A percentile compares a stretch with the other conserved stretches of the same genome.
Evolutionary conservation across 768 basidiomycete genomes (phyloP).

Genomic region (Kwoniella heveanensis): DNA sequence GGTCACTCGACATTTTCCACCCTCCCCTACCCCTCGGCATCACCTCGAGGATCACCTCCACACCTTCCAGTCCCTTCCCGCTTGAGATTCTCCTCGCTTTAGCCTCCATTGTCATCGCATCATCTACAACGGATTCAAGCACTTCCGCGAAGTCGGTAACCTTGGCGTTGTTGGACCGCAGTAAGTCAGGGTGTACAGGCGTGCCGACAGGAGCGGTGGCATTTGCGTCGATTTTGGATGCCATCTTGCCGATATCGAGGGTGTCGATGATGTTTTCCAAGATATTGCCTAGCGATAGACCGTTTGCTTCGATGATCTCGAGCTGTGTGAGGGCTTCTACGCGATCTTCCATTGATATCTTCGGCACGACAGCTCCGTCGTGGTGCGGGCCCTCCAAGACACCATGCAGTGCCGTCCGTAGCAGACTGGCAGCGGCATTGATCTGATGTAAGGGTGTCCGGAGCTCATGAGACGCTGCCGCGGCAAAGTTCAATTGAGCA

Average conservation of each 20-base stretch:
- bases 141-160: slow-evolving; percentile 24
- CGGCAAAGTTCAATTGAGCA: slow-evolving; percentile 50
- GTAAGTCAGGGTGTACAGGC: neutral
- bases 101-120: slow-evolving; percentile 37
- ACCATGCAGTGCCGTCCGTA: slow-evolving; percentile 30
- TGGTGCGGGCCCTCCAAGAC: slow-evolving; percentile 4
- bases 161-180: neutral
- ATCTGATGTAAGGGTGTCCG: slow-evolving; percentile 55
- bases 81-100: slow-evolving; percentile 37
- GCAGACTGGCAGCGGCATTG: slow-evolving; percentile 42
- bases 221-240: neutral
- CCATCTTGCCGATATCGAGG: slow-evolving; percentile 46
- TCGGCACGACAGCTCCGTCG: neutral
- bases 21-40: slow-evolving; percentile 46
- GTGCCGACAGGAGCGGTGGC: neutral
- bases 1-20: slow-evolving; percentile 43
- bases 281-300: slow-evolving; percentile 38
- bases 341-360: slow-evolving; percentile 26
- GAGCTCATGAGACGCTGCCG: slow-evolving; percentile 50
- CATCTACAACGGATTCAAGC: slow-evolving; percentile 39
- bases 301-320: slow-evolving; percentile 49
- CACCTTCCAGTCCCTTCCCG: slow-evolving; percentile 35
- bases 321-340: slow-evolving; percentile 37
- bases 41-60: slow-evolving; percentile 52
- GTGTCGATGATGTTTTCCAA: slow-evolving; percentile 52